These are phyloP conservation scores for Rhizoclosmatium globosum DNA, from an alignment of 192 early-diverging fungal species.

Conservation along the genomic window DNA sequence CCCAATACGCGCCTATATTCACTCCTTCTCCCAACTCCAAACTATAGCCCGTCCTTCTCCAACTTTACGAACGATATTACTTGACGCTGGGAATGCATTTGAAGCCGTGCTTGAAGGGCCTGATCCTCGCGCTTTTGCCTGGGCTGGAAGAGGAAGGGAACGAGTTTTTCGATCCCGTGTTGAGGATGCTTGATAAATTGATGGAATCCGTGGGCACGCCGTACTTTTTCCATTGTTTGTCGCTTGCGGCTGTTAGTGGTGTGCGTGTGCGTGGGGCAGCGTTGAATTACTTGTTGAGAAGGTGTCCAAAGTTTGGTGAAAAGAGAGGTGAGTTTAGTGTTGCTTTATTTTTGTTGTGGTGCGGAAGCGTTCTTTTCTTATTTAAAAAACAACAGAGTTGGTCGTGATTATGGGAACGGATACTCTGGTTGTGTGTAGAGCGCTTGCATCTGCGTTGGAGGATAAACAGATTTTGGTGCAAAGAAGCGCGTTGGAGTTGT, in stretches of 20 bases:
- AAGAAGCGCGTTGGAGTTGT: constrained; percentile 82
- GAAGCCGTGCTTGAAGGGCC: constrained; percentile 77
- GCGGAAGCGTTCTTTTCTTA: constrained; percentile 16
- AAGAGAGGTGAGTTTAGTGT: constrained; percentile 63
- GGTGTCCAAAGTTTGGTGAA: constrained; percentile 73
- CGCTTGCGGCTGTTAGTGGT: constrained; percentile 79
- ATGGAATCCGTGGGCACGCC: constrained; percentile 71
- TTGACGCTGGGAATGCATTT: constrained; percentile 75
- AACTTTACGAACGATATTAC: constrained; percentile 78
- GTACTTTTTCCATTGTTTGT: constrained; percentile 86
- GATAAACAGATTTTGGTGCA: constrained; percentile 86
- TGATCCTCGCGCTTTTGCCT: constrained; percentile 83
- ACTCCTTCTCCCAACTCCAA: neutral
- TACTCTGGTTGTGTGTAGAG: constrained; percentile 75
- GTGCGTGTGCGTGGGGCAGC: constrained; percentile 73
- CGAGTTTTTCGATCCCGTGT: constrained; percentile 82
- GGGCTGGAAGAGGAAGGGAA: constrained; percentile 89
- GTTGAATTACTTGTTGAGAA: constrained; percentile 78
- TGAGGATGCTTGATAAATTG: constrained; percentile 71
- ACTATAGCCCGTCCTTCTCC: constrained; percentile 77
- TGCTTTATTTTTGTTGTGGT: constrained; percentile 1
- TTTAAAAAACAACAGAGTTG: constrained; percentile 44
- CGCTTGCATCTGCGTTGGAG: constrained; percentile 72
- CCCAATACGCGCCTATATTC: neutral
- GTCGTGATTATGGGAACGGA: constrained; percentile 47